Evolutionary conservation across 1,284 basidiomycete genomes (phyloP), one percentile per base, ranked within the genome.

Genomic region (Fistulina hepatica): DNA sequence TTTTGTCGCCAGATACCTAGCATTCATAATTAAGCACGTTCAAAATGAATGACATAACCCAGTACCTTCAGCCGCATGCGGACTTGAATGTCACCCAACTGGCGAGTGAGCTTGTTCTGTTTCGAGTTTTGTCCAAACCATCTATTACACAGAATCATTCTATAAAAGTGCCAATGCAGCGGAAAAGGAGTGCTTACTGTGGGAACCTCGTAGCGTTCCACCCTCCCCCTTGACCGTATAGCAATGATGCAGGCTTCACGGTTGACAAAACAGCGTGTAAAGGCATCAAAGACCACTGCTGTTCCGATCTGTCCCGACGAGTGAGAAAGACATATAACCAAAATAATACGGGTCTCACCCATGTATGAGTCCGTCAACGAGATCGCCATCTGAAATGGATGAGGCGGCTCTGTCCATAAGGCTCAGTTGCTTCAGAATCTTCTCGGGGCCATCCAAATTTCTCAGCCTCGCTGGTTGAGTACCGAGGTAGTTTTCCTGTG

Each of bases 121-220:
- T 93, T 97, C 34, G 92, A 97, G 56, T 97, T 97, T 55, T 97
- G 90, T 9, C 94, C 94, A 6, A 98, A 76, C 91, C 92, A 97
- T 50, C 88, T 92, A 17, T 7, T 13, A 28, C 25, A 34, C 26
- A 26, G n/a, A n/a, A n/a, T n/a, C n/a, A 40, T 35, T n/a, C 27
- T 27, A 40, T 19, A 12, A 31, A 35, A 27, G 39, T 33, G 37
- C 20, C 17, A 21, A 17, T 9, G 22, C 32, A 17, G 30, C 34
- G 20, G 27, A 15, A 25, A 12, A 42, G 20, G 20, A 22, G 32
- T 4, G 67, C 80, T 39, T 57, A 91, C 86, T 79, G 73, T 35
- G 91, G 91, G 70, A 95, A 93, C 0, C 71, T 54, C 60, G 83
- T 75, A 0, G 71, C 61, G 45, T 75, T 76, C 1, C 73, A 88